phyloP scores from a whole-genome alignment of 768 basidiomycete genomes.

The Rhodotorula sphaerocarpa region DNA sequence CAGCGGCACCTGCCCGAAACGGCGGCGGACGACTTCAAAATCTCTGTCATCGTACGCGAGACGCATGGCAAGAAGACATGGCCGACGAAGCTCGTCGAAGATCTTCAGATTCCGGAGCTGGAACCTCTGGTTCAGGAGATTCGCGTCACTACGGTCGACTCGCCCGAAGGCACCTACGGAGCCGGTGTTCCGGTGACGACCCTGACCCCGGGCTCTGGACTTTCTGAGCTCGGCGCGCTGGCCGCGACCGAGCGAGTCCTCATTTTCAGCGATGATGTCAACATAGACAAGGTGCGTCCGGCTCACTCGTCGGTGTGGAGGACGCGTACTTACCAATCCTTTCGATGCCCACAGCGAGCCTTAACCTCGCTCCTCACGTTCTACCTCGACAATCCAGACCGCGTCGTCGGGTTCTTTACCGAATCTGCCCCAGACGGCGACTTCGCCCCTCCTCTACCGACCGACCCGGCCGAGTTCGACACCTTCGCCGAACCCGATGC shows the following conservation, averaged over 20 bases:
- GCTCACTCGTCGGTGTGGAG: neutral
- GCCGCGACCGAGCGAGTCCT: conserved; percentile 10
- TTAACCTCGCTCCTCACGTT: conserved; percentile 15
- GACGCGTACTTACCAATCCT: too few relatives aligned
- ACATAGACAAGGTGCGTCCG: conserved; percentile 24
- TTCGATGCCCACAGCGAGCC: neutral
- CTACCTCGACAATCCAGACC: conserved; percentile 17
- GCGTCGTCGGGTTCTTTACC: conserved; percentile 22
- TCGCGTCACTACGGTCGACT: conserved; percentile 22
- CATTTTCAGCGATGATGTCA: conserved; percentile 23
- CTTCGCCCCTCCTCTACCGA: conserved; percentile 4
- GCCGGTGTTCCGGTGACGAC: conserved; percentile 5
- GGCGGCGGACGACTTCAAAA: conserved; percentile 11
- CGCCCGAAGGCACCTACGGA: conserved; percentile 8
- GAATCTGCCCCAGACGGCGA: neutral
- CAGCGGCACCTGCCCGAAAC: conserved; percentile 23
- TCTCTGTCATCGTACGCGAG: conserved; percentile 24
- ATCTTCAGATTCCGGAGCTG: conserved; percentile 14
- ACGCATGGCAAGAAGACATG: conserved; percentile 17
- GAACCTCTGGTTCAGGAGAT: conserved; percentile 15
- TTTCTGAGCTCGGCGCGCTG: conserved; percentile 5
- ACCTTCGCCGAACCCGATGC: conserved; percentile 12
- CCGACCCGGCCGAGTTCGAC: neutral
- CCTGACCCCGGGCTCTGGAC: conserved; percentile 9
- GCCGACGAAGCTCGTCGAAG: conserved; percentile 15